A percentile compares a stretch with the other conserved stretches of the same genome.
Conservation (phyloP, 139 green algal genomes). For the Chlorella sp. region DNA sequence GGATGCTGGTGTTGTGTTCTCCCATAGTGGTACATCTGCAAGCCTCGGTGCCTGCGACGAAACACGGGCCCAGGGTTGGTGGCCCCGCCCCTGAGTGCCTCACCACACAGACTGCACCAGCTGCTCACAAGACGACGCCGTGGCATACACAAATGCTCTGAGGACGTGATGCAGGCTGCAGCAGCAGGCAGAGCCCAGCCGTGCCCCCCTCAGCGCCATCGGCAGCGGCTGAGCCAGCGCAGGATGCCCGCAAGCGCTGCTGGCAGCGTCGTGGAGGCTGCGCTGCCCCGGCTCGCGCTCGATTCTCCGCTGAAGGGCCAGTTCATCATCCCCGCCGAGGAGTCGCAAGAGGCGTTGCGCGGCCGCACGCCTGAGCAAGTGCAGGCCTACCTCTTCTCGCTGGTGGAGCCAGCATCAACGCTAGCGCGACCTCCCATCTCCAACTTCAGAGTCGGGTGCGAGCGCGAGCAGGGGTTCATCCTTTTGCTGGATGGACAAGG, state of each 20-base stretch:
- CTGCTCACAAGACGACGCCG: too few species aligned
- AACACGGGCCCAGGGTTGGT: too few species aligned
- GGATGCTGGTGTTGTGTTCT: too few species aligned
- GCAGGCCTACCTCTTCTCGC: conserved; percentile 49
- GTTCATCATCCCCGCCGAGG: conserved; percentile 29
- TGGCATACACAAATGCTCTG: too few species aligned
- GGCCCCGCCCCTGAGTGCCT: too few species aligned
- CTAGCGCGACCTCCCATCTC: conserved; percentile 68
- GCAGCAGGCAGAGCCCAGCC: too few species aligned
- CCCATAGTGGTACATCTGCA: too few species aligned
- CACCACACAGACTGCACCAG: too few species aligned
- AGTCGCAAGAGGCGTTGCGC: conserved; percentile 35
- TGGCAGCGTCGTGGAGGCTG: neutral
- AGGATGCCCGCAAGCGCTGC: neutral
- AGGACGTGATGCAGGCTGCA: too few species aligned
- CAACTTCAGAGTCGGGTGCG: conserved; percentile 63
- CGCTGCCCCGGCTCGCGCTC: neutral
- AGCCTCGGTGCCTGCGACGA: too few species aligned
- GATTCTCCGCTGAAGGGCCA: neutral
- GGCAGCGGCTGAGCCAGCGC: too few species aligned
- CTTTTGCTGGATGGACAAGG: neutral
- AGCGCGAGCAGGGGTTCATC: conserved; percentile 4
- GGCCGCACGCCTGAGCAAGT: conserved; percentile 3
- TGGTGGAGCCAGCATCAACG: conserved; percentile 54
- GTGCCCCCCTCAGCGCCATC: too few species aligned